Evolutionary conservation across 2,329 filamentous ascomycete genomes (phyloP), one percentile per base, ranked within the genome.

Genomic region (Fusarium torulosum): DNA sequence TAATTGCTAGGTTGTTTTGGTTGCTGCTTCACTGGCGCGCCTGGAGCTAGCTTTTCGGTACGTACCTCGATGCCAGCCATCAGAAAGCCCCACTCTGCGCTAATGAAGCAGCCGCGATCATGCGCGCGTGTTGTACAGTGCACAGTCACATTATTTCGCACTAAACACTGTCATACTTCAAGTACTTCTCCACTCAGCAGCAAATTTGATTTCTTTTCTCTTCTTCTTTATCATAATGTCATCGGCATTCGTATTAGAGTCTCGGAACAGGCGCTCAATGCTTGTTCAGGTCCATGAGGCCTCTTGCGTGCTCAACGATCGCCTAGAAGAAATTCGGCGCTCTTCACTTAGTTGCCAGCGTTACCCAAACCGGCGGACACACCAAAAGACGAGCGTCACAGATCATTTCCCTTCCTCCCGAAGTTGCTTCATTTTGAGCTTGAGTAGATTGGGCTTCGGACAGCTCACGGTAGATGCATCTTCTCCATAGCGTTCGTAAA

Each of bases 171-270:
- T 74, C 1, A 50, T 52, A n/a, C 47, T 47, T 73, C 61, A 73
- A 70, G 31, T 72, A 72, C 45, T 50, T 59, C 70, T 53, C 72
- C 72, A 73, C 72, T 45, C 47, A 33, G 53, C 57, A 58, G 50
- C 59, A 72, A 73, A 72, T 76, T 77, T 76, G 56, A 42, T 41
- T 38, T 37, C 61, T 66, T 72, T 64, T 60, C 63, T 76, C 76
- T 76, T 79, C 75, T 79, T 79, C 81, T 81, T 79, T 80, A 83
- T 79, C 83, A 81, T 84, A 95, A 92, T 93, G 90, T 93, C 88
- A 88, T 85, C 78, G 89, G 90, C 93, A 90, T 91, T 90, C 88
- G 92, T 92, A 92, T 95, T 98, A 98, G 96, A 99, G 96, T 99
- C 96, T 96, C 95, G 94, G 91, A 91, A 89, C 89, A 92, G 89